Evolutionary conservation across 768 basidiomycete genomes (phyloP), one percentile per base, ranked within the genome.

Genomic region (Mrakia frigida): DNA sequence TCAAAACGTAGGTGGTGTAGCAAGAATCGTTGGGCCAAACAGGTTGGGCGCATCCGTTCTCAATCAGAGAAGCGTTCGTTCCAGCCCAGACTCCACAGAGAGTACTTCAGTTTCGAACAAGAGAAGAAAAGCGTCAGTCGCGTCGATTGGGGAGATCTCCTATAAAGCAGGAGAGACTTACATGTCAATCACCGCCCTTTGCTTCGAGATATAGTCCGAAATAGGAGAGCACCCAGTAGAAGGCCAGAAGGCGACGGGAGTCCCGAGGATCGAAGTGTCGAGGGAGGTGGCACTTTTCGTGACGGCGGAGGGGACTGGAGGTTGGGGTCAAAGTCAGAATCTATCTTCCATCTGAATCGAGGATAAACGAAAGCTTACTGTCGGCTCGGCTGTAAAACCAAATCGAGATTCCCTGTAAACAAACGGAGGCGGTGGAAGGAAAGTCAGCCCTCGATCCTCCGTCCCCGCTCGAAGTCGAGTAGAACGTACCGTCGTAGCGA

Each of bases 261-360:
- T 70, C 5, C 75, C 75, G 43, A 76, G 65, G 2, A 39, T 46
- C 11, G 70, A 71, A 25, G 75, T 76, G 43, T 76, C 75, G 59
- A 76, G 50, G 39, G 41, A n/a, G 1, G 69, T 18, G 9, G 75
- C 70, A 21, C 18, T 37, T 16, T 53, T 63, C 39, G 41, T 33
- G 28, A 76, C 10, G 43, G 18, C 13, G 2, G 59, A 72, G 21
- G 75, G 75, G 13, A 50, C 46, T 50, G 46, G 11, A 50, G 6
- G 43, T n/a, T n/a, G 43, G 16, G 43, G 43, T 11, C 11, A 13
- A 6, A 43, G 11, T 9, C 43, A 14, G 16, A 14, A 43, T 43
- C 11, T 11, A 14, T 11, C 11, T 43, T 43, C 43, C 6, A 11
- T 13, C 11, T 43, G 43, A 43, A 14, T 9, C 43, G 43, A 43